Evolutionary conservation across 148 eudicot genomes (phyloP).

Genomic region (Rhododendron griersonianum): DNA sequence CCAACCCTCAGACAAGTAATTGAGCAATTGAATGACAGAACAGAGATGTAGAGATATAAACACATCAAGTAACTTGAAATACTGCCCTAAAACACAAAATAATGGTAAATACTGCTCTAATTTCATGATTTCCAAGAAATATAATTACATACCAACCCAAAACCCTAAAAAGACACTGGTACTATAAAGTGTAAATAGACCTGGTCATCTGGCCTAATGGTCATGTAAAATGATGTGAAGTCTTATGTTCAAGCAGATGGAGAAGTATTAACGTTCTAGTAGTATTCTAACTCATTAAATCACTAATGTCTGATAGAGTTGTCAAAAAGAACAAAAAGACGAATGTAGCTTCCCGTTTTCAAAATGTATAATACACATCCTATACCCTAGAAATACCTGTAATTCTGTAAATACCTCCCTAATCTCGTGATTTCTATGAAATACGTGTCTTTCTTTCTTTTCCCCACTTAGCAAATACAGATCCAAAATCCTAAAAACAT

Average conservation of each 20-base stretch:
- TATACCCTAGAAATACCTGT: background rate
- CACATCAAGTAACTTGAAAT: background rate
- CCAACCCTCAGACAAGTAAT: no score
- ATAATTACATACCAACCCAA: background rate
- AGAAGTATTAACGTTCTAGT: background rate
- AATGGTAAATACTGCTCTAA: background rate
- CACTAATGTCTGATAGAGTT: background rate
- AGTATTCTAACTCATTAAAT: background rate
- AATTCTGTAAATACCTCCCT: background rate
- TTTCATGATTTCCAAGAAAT: background rate
- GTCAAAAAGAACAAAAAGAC: background rate
- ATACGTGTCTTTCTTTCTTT: background rate
- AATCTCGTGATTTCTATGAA: background rate
- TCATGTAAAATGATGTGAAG: no score
- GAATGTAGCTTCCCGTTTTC: background rate
- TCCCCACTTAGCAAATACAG: background rate
- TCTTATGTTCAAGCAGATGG: background rate
- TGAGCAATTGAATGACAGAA: background rate
- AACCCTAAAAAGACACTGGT: background rate
- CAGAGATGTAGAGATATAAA: background rate
- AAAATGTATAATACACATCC: background rate
- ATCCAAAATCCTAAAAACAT: background rate
- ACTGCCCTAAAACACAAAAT: background rate
- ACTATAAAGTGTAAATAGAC: background rate
- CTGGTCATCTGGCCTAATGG: background rate